phyloP scores from a whole-genome alignment of 139 green algal species.

The Deuterostichococcus epilithicus region DNA sequence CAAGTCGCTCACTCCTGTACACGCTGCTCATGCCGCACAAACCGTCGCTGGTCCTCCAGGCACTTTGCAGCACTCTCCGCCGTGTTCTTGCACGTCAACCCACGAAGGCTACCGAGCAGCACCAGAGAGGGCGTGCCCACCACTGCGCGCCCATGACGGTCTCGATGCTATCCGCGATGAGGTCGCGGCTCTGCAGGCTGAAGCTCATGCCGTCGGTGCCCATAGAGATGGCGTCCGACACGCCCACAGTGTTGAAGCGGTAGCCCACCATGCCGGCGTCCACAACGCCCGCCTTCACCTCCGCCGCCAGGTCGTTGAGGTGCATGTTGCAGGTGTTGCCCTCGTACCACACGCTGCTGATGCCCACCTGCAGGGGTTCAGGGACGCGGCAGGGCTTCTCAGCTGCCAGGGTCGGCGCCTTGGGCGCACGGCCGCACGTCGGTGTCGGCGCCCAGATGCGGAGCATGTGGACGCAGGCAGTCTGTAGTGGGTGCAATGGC shows the following conservation, averaged over 20 bases:
- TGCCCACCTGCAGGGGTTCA: constrained; percentile 66
- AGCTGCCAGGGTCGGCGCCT: no score
- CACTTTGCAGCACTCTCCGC: no score
- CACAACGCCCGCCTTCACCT: constrained; percentile 90
- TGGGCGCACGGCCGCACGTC: no score
- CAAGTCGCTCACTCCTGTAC: no score
- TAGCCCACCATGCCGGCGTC: constrained; percentile 85
- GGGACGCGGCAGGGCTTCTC: no score
- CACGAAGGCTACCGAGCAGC: background rate
- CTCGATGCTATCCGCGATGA: constrained; percentile 96
- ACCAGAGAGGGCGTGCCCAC: constrained; percentile 38
- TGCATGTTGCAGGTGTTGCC: constrained; percentile 99
- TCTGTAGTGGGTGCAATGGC: no score
- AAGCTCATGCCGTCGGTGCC: constrained; percentile 98
- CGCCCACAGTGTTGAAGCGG: constrained; percentile 91
- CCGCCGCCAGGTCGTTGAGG: constrained; percentile 85
- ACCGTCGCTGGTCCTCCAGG: no score
- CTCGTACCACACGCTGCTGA: constrained; percentile 96
- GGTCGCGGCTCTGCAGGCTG: constrained; percentile 79
- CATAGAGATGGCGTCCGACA: constrained; percentile 97
- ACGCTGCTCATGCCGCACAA: no score
- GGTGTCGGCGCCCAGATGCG: no score
- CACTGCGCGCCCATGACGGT: constrained; percentile 95
- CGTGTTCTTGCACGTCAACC: background rate
- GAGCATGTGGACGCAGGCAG: no score